Conservation (phyloP, 2,329 filamentous ascomycete genomes). For the Arachnomyces sp. region DNA sequence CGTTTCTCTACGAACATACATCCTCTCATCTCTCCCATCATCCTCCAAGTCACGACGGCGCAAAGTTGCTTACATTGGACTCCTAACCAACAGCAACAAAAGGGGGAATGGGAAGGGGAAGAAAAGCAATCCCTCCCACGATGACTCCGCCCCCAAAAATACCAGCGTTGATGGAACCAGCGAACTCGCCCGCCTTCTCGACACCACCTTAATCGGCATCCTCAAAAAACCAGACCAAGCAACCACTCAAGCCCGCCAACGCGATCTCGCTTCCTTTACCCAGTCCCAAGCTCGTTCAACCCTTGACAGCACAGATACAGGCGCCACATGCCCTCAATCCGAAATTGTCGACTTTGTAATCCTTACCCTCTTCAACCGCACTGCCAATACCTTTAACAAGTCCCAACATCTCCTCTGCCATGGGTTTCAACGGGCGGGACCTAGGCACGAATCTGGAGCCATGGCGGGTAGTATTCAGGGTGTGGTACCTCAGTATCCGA, state of each 20-base stretch:
- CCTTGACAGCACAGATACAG: conserved; percentile 26
- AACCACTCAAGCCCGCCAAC: conserved; percentile 36
- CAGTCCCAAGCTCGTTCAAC: conserved; percentile 47
- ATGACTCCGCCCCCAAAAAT: conserved; percentile 1
- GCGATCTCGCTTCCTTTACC: conserved; percentile 55
- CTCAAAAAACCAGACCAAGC: conserved; percentile 25
- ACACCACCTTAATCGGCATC: conserved; percentile 60
- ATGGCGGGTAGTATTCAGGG: conserved; percentile 54
- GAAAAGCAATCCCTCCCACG: not conserved
- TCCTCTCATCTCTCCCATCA: conserved; percentile 58
- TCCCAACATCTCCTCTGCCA: conserved; percentile 75
- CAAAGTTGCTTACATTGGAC: conserved; percentile 32
- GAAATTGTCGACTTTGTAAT: conserved; percentile 72
- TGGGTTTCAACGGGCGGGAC: conserved; percentile 57
- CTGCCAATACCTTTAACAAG: conserved; percentile 40
- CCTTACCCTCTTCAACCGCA: conserved; percentile 64
- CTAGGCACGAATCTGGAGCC: conserved; percentile 24
- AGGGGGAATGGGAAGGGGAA: conserved; percentile 2
- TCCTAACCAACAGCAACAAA: conserved; percentile 13
- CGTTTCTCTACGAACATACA: conserved; percentile 61
- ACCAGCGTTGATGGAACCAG: not conserved
- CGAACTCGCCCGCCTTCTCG: conserved; percentile 53
- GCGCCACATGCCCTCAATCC: conserved; percentile 37
- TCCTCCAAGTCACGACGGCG: conserved; percentile 52
- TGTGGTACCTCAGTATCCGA: conserved; percentile 56